These are phyloP conservation scores for Gloeopeniophorella convolvens DNA, from an alignment of 768 basidiomycete genomes.

Conservation along the genomic window DNA sequence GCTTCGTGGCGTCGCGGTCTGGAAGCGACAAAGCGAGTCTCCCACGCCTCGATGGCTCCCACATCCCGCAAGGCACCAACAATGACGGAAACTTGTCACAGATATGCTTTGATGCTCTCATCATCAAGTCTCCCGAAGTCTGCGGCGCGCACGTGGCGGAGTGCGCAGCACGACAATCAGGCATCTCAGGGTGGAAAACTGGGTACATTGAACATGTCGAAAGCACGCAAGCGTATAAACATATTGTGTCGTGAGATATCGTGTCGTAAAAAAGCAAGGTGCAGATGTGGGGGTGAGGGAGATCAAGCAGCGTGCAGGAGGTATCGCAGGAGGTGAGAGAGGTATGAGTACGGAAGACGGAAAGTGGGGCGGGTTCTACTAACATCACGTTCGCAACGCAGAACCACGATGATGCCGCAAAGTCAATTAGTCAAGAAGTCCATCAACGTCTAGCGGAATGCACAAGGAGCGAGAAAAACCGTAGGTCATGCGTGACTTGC, in stretches of 20 bases:
- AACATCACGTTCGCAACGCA: neutral
- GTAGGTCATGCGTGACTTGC: slow-evolving; percentile 6
- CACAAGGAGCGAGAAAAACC: neutral
- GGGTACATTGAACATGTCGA: neutral
- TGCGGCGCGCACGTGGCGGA: too few relatives aligned
- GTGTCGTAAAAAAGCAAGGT: neutral
- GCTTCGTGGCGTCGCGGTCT: too few relatives aligned
- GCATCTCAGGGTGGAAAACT: neutral
- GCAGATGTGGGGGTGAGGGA: neutral
- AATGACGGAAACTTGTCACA: too few relatives aligned
- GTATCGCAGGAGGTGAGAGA: neutral
- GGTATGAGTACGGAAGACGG: too few relatives aligned
- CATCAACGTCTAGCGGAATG: neutral
- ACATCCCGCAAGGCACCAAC: too few relatives aligned
- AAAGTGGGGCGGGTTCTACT: neutral
- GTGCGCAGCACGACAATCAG: too few relatives aligned
- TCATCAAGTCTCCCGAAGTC: too few relatives aligned
- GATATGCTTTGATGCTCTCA: too few relatives aligned
- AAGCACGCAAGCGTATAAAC: slow-evolving; percentile 7
- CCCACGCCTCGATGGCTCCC: too few relatives aligned
- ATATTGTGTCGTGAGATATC: slow-evolving; percentile 6
- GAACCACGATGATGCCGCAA: neutral
- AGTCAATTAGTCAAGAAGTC: neutral
- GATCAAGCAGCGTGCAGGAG: neutral
- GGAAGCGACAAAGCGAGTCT: too few relatives aligned